Base-by-base conservation (phyloP, 495 filamentous ascomycete genomes). In the Lasiosphaeria miniovina region DNA sequence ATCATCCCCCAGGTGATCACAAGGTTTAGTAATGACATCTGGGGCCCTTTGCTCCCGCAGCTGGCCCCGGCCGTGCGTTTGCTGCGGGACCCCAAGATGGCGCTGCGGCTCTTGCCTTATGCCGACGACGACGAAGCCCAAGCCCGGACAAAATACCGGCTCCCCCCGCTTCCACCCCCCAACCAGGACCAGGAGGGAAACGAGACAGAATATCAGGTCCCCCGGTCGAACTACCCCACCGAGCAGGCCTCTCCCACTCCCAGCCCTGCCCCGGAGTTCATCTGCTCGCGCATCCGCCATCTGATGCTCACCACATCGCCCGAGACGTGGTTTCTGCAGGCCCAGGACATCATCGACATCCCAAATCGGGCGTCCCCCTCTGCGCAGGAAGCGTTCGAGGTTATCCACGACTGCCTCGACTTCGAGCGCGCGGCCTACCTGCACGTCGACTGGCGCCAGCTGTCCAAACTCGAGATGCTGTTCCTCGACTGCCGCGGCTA, bases 391-490 rank as follows among this genome's bases (percentile, higher is more conserved):
- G 31, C n/a, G 1, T 3, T 3, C 10, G 50, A 17, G 24, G 32
- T 34, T 4, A 41, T 61, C 31, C 6, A 17, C 14, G 6, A 36
- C 7, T 17, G 53, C 10, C n/a, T 66, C 6, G 1, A 4, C 8
- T 46, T 41, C 33, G 64, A 66, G 57, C 43, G 57, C 17, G 14
- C 9, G 8, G 57, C 51, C 17, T 33, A 49, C 8, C 45, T 66
- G 8, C 15, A 45, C n/a, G 4, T 67, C 32, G 54, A 60, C 24
- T 67, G 62, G 52, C 12, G 33, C 5, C 38, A 41, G 6, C 14
- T 67, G 46, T 40, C 43, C 14, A 24, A 36, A 34, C 48, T 67
- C 15, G 65, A 67, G 62, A 49, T 62, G 9, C 62, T 65, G 14
- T 58, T 24, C 31, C 53, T 67, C 34, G 65, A 67, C n/a, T 36